These are phyloP conservation scores for Debaryomyces sp. DNA, from an alignment of 1,139 yeast species.

Conservation along the genomic window DNA sequence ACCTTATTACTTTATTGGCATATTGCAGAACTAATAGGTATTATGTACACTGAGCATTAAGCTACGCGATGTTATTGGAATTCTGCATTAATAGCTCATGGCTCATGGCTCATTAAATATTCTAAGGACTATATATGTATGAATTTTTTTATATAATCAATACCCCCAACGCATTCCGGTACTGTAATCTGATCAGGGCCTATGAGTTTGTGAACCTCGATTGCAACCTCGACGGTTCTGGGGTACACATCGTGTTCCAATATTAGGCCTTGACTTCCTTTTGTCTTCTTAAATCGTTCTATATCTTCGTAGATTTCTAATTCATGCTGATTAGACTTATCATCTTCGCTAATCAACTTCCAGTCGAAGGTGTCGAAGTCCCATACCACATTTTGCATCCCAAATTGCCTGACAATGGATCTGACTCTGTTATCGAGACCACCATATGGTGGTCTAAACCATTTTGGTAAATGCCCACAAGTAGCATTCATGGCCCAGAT, in stretches of 20 bases:
- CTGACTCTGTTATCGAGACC: conserved; percentile 88
- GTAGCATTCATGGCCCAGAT: conserved; percentile 99
- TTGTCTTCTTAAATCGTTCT: conserved; percentile 46
- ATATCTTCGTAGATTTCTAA: conserved; percentile 59
- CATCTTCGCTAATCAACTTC: conserved; percentile 55
- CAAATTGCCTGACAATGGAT: conserved; percentile 78
- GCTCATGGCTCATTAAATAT: neutral
- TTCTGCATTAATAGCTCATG: neutral
- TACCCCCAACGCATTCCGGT: conserved; percentile 80
- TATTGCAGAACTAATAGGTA: neutral
- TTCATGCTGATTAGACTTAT: conserved; percentile 39
- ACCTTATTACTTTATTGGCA: neutral
- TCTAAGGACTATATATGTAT: neutral
- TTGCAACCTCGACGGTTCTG: conserved; percentile 70
- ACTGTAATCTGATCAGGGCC: conserved; percentile 70
- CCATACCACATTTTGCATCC: conserved; percentile 89
- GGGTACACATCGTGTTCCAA: conserved; percentile 81
- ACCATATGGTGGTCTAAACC: conserved; percentile 97
- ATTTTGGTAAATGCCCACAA: conserved; percentile 82
- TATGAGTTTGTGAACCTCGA: conserved; percentile 54
- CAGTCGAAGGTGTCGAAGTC: conserved; percentile 91
- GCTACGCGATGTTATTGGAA: neutral
- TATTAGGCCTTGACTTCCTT: conserved; percentile 59
- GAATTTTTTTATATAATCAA: conserved; percentile 42
- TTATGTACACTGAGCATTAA: neutral